A percentile compares a stretch with the other conserved stretches of the same genome.
Evolutionary conservation across 805 yeast genomes (phyloP).

Genomic region (Cyberlindnera saturnus): DNA sequence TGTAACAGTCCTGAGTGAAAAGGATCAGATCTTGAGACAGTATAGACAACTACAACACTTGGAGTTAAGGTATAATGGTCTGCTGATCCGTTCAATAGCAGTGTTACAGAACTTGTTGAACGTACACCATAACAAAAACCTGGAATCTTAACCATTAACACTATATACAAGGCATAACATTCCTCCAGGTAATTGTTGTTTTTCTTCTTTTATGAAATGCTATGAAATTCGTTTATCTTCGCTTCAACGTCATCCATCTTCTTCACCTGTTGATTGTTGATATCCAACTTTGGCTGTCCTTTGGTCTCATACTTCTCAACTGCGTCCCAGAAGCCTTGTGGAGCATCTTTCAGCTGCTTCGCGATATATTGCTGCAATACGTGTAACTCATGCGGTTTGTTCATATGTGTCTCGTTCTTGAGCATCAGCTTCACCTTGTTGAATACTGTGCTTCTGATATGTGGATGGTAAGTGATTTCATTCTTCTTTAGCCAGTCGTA

Average conservation of each 20-base stretch:
- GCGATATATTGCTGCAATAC: not conserved
- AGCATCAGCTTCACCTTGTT: not conserved
- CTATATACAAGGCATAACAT: too few relatives aligned
- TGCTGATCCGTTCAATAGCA: conserved; percentile 18
- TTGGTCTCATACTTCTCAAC: not conserved
- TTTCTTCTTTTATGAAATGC: too few relatives aligned
- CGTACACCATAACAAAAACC: too few relatives aligned
- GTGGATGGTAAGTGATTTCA: not conserved
- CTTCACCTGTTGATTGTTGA: too few relatives aligned
- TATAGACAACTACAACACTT: conserved; percentile 4
- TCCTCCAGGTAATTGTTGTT: too few relatives aligned
- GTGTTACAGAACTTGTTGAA: conserved; percentile 17
- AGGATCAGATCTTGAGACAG: not conserved
- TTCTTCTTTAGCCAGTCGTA: not conserved
- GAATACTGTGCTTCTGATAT: not conserved
- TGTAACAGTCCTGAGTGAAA: not conserved
- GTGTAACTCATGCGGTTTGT: not conserved
- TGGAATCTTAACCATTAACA: too few relatives aligned
- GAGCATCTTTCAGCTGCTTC: not conserved
- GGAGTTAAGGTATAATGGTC: conserved; percentile 17
- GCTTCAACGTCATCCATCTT: conserved; percentile 6
- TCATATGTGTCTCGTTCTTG: not conserved
- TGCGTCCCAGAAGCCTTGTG: not conserved
- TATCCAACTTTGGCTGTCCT: not conserved
- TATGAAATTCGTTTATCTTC: conserved; percentile 9